phyloP scores from a whole-genome alignment of 495 filamentous ascomycete genomes.

The Tuber melanosporum region DNA sequence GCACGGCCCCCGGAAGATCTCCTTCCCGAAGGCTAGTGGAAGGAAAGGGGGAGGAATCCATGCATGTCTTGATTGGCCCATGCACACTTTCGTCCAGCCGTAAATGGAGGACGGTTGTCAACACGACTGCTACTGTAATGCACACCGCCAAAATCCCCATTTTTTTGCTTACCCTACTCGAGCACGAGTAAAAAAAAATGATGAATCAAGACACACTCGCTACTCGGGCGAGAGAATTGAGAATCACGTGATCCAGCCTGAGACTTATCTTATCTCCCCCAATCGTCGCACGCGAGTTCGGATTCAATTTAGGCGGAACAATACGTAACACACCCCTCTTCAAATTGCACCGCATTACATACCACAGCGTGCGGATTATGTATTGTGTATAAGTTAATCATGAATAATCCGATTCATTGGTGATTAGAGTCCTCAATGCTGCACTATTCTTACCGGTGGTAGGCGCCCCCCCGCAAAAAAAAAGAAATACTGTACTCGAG shows the following conservation, averaged over 20 bases:
- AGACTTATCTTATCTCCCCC: neutral
- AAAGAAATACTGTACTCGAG: neutral
- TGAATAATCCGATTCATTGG: neutral
- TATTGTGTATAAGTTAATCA: neutral
- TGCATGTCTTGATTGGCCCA: too few relatives aligned
- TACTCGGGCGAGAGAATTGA: neutral
- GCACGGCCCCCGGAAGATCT: too few relatives aligned
- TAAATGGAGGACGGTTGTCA: too few relatives aligned
- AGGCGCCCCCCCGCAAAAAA: neutral
- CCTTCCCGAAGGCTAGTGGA: too few relatives aligned
- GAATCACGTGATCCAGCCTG: neutral
- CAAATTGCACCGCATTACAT: neutral
- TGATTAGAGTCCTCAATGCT: neutral
- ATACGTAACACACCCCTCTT: neutral
- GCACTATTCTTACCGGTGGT: neutral
- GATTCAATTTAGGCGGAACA: neutral
- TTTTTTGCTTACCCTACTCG: too few relatives aligned
- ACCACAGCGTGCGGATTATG: neutral
- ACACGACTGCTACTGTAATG: too few relatives aligned
- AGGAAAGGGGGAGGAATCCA: too few relatives aligned
- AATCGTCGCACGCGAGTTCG: neutral
- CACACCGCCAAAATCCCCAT: too few relatives aligned
- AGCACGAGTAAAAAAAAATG: too few relatives aligned
- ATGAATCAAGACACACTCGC: neutral
- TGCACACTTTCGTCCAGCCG: too few relatives aligned